Percentiles rank a stretch among this genome's conserved stretches.
Evolutionary conservation across 768 basidiomycete species (phyloP).

Genomic region (Suillus brevipes): DNA sequence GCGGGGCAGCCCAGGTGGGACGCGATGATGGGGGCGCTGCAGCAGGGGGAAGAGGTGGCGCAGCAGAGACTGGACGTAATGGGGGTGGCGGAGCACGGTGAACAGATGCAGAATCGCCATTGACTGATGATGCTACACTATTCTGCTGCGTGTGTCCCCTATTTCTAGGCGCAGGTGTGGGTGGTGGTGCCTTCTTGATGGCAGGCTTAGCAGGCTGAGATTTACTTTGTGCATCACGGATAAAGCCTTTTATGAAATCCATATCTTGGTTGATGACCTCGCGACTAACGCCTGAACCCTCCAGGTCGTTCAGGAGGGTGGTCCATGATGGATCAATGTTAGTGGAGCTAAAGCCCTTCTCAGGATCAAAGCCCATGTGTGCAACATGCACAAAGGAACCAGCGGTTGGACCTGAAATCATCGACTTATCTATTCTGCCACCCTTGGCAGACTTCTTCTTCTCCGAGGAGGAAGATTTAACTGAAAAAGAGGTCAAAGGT

Average conservation of each 20-base stretch:
- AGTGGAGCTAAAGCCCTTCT: constrained; percentile 81
- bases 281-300: constrained; percentile 61
- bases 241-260: constrained; percentile 87
- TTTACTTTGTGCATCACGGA: constrained; percentile 49
- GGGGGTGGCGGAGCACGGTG: constrained; percentile 38
- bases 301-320: constrained; percentile 64
- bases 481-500: constrained; percentile 25
- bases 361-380: constrained; percentile 91
- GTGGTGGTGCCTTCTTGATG: constrained; percentile 46
- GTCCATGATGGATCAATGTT: constrained; percentile 93
- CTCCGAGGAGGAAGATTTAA: constrained; percentile 46
- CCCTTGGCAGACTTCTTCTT: constrained; percentile 61
- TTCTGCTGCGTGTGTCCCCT: constrained; percentile 26
- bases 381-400: constrained; percentile 88
- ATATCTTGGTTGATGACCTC: constrained; percentile 75
- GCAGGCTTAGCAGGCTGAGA: constrained; percentile 42
- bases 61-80: constrained; percentile 22
- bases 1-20: constrained; percentile 10
- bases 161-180: constrained; percentile 33
- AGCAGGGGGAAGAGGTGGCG: constrained; percentile 38
- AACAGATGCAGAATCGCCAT: constrained; percentile 26
- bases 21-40: constrained; percentile 29
- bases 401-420: constrained; percentile 80
- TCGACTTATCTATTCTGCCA: constrained; percentile 88
- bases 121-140: constrained; percentile 24